These are phyloP conservation scores for Astrephomene gubernaculifera DNA, from an alignment of 139 green algal genomes.

Conservation along the genomic window DNA sequence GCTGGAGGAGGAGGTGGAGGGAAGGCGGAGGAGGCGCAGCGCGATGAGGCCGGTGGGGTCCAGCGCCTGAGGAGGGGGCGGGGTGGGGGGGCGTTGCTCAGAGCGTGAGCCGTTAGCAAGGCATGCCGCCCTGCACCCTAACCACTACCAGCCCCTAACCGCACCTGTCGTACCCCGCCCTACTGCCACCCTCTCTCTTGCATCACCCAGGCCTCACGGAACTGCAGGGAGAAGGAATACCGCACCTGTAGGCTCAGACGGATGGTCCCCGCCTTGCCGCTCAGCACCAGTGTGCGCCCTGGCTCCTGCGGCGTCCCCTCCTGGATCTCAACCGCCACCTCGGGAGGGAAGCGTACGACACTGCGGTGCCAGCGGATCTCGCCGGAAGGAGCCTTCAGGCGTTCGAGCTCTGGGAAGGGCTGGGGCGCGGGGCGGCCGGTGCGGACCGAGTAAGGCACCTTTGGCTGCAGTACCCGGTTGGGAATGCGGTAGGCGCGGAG, in stretches of 20 bases:
- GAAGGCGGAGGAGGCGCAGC: constrained; percentile 20
- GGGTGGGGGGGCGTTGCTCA: background rate
- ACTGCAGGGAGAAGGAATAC: no score
- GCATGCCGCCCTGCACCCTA: no score
- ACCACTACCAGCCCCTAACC: no score
- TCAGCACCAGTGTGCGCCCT: constrained; percentile 19
- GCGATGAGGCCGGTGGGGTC: constrained; percentile 65
- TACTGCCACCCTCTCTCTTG: no score
- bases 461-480: constrained; percentile 8
- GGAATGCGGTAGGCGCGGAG: constrained; percentile 28
- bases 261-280: constrained; percentile 56
- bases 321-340: constrained; percentile 18
- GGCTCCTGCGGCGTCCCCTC: background rate
- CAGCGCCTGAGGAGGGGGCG: constrained; percentile 21
- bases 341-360: constrained; percentile 48
- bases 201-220: no score
- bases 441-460: constrained; percentile 39
- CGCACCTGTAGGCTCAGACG: constrained; percentile 23
- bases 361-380: constrained; percentile 46
- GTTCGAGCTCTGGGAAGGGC: constrained; percentile 52
- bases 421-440: constrained; percentile 28
- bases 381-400: background rate
- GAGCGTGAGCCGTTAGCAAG: no score
- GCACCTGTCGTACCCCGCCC: no score
- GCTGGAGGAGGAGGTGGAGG: background rate